phyloP scores from a whole-genome alignment of 768 basidiomycete genomes.

The Leccinum fibrillosum region DNA sequence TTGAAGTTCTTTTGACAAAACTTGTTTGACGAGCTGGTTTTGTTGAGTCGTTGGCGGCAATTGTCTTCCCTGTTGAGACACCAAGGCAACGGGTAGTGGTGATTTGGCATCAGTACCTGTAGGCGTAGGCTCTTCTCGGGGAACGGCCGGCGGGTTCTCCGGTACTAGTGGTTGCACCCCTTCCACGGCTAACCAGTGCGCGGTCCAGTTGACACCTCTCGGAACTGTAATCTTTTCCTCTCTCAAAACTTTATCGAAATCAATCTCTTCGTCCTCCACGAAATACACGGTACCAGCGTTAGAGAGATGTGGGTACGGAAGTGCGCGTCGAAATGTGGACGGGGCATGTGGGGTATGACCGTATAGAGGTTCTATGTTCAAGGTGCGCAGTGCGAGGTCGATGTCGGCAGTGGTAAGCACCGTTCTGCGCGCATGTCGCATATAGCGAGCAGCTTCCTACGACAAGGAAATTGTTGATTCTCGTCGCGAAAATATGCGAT shows the following conservation, averaged over 20 bases:
- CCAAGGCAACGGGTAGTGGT: slow-evolving; percentile 25
- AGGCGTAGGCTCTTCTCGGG: slow-evolving; percentile 45
- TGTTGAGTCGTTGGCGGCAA: slow-evolving; percentile 38
- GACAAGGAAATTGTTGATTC: neutral
- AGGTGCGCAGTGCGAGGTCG: slow-evolving; percentile 87
- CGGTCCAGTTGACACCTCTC: slow-evolving; percentile 80
- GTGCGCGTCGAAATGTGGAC: slow-evolving; percentile 42
- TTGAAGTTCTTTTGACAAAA: slow-evolving; percentile 90
- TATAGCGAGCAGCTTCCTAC: slow-evolving; percentile 91
- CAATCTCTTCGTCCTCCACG: slow-evolving; percentile 95
- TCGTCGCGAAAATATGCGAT: neutral
- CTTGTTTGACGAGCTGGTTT: slow-evolving; percentile 84
- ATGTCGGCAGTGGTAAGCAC: slow-evolving; percentile 88
- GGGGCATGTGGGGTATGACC: slow-evolving; percentile 42
- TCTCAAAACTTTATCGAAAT: slow-evolving; percentile 86
- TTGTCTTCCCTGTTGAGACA: slow-evolving; percentile 23
- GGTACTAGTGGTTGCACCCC: slow-evolving; percentile 96
- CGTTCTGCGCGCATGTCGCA: slow-evolving; percentile 91
- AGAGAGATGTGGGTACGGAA: slow-evolving; percentile 40
- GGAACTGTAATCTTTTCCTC: slow-evolving; percentile 84
- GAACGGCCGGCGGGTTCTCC: slow-evolving; percentile 88
- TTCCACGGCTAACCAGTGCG: slow-evolving; percentile 98
- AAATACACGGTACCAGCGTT: slow-evolving; percentile 80
- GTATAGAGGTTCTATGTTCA: slow-evolving; percentile 96
- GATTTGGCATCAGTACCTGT: slow-evolving; percentile 28